Evolutionary conservation across 805 yeast species (phyloP).

Genomic region (Starmerella roubikii): DNA sequence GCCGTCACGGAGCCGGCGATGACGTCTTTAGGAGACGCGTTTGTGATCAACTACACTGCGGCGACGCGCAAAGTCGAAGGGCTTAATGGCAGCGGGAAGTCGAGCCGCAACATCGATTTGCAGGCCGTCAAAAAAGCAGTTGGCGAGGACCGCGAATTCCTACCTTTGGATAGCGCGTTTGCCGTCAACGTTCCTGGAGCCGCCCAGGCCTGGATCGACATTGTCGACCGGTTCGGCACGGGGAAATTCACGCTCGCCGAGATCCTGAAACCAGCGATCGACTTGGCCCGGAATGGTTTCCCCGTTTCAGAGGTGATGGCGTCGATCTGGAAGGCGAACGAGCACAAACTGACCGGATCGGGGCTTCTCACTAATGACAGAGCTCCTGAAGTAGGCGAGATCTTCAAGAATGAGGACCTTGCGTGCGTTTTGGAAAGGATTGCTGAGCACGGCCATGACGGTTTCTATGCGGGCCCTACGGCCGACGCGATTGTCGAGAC

Average conservation of each 20-base stretch:
- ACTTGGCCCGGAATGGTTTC: conserved; percentile 54
- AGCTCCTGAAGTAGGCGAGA: conserved; percentile 47
- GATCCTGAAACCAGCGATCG: conserved; percentile 35
- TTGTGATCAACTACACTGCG: conserved; percentile 44
- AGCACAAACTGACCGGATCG: conserved; percentile 27
- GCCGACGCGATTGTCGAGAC: conserved; percentile 51
- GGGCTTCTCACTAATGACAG: conserved; percentile 25
- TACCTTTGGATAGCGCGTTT: conserved; percentile 41
- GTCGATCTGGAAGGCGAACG: conserved; percentile 34
- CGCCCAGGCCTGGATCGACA: conserved; percentile 66
- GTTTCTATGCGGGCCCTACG: conserved; percentile 56
- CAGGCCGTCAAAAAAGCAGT: conserved; percentile 24
- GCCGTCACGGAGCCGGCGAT: conserved; percentile 30
- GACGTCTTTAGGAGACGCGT: conserved; percentile 34
- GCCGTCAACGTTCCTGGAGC: conserved; percentile 68
- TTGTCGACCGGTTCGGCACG: conserved; percentile 57
- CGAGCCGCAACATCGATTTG: conserved; percentile 38
- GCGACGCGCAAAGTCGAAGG: conserved; percentile 43
- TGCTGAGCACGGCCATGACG: conserved; percentile 46
- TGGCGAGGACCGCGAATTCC: conserved; percentile 31
- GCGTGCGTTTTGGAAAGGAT: conserved; percentile 42
- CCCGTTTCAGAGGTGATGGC: conserved; percentile 51
- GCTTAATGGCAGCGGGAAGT: conserved; percentile 62
- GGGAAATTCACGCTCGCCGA: conserved; percentile 48
- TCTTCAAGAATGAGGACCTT: conserved; percentile 37